Evolutionary conservation across 495 filamentous ascomycete genomes (phyloP).

Genomic region (Penicillium cinerascens): DNA sequence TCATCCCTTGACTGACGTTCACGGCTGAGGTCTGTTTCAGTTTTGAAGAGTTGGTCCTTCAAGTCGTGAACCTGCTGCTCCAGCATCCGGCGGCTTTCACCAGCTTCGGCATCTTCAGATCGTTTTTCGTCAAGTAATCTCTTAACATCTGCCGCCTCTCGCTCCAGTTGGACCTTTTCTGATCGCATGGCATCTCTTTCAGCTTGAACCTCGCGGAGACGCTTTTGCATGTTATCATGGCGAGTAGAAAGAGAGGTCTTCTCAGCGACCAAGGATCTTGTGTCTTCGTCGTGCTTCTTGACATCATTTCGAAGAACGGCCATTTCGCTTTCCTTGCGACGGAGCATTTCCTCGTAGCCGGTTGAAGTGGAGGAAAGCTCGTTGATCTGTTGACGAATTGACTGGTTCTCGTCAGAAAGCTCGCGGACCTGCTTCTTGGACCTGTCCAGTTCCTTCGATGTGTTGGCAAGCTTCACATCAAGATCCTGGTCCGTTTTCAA

Average conservation of each 20-base stretch:
- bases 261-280: conserved; percentile 72
- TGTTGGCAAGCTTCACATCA: conserved; percentile 78
- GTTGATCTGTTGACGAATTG: conserved; percentile 79
- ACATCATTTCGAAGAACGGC: conserved; percentile 78
- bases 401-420: conserved; percentile 73
- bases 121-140: conserved; percentile 81
- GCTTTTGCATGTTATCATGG: conserved; percentile 73
- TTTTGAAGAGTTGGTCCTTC: conserved; percentile 77
- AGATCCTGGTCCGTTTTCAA: conserved; percentile 84
- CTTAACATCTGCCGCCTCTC: conserved; percentile 86
- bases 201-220: conserved; percentile 80
- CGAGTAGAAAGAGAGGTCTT: conserved; percentile 63
- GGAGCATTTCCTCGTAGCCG: conserved; percentile 86
- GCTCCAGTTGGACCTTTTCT: conserved; percentile 76
- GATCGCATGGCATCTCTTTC: conserved; percentile 82
- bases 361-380: conserved; percentile 90
- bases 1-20: conserved; percentile 96
- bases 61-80: conserved; percentile 85
- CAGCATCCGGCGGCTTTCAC: conserved; percentile 78
- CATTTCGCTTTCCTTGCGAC: conserved; percentile 91
- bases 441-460: conserved; percentile 76
- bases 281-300: conserved; percentile 72
- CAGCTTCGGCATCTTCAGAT: conserved; percentile 82
- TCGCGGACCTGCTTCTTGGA: conserved; percentile 69
- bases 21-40: conserved; percentile 83